These are phyloP conservation scores for Gracilaria domingensis DNA, from an alignment of 23 red algal species.

Conservation along the genomic window DNA sequence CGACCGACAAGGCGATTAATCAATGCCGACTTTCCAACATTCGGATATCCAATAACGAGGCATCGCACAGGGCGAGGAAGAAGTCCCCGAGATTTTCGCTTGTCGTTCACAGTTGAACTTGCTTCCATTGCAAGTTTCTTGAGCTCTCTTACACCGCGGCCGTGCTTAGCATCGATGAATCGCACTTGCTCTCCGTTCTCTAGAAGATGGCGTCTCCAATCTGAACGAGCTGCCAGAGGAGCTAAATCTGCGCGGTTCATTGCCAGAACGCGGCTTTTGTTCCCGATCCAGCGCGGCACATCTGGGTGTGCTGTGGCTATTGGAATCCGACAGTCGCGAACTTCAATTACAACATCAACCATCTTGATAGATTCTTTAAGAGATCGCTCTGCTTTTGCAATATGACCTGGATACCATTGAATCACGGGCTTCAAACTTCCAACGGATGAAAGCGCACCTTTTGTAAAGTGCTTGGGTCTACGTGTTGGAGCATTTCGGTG, in stretches of 20 bases:
- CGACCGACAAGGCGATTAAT: slow-evolving; percentile 93
- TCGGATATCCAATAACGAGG: slow-evolving; percentile 95
- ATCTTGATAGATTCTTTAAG: slow-evolving; percentile 85
- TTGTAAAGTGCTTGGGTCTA: background rate
- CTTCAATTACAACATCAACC: slow-evolving; percentile 97
- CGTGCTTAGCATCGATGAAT: slow-evolving; percentile 82
- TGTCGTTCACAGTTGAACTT: slow-evolving; percentile 79
- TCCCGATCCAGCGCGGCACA: slow-evolving; percentile 72
- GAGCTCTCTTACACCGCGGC: slow-evolving; percentile 80
- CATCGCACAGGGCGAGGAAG: slow-evolving; percentile 82
- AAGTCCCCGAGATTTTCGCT: slow-evolving; percentile 78
- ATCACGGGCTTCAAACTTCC: slow-evolving; percentile 64
- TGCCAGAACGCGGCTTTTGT: slow-evolving; percentile 79
- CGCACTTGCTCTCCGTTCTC: slow-evolving; percentile 44
- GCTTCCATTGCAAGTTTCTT: slow-evolving; percentile 69
- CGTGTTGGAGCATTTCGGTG: background rate
- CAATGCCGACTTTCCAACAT: slow-evolving; percentile 98
- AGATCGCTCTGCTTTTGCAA: slow-evolving; percentile 90
- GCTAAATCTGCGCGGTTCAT: slow-evolving; percentile 97
- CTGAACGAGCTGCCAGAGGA: slow-evolving; percentile 54
- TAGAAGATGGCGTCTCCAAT: slow-evolving; percentile 70
- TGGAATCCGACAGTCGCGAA: slow-evolving; percentile 92
- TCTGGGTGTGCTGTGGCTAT: slow-evolving; percentile 80
- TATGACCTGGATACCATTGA: slow-evolving; percentile 98
- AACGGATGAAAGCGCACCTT: slow-evolving; percentile 71